phyloP scores from a whole-genome alignment of 768 basidiomycete genomes.

The Tulasnella sp. region DNA sequence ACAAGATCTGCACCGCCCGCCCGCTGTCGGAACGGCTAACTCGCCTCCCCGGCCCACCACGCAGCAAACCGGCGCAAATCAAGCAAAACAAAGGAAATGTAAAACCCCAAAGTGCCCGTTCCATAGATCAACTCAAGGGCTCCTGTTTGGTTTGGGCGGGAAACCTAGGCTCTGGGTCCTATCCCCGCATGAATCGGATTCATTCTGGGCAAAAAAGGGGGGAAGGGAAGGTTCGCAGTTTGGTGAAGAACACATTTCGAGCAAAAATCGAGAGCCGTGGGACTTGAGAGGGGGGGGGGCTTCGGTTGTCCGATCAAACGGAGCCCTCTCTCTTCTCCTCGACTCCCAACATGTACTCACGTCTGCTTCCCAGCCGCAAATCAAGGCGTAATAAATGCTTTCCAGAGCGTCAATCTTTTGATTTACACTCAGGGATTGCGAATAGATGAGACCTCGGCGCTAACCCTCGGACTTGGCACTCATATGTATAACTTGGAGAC shows the following conservation, averaged over 20 bases:
- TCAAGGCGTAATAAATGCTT: neutral
- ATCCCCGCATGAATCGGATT: slow-evolving; percentile 9
- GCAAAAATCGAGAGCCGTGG: neutral
- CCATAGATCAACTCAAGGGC: neutral
- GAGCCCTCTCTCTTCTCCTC: neutral
- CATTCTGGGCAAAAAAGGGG: slow-evolving; percentile 5
- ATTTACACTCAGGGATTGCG: no score
- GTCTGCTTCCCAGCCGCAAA: neutral
- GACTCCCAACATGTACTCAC: neutral
- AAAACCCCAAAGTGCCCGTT: neutral
- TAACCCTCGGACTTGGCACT: no score
- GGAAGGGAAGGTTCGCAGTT: neutral
- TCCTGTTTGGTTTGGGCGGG: neutral
- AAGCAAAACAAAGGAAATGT: neutral
- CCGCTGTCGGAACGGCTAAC: neutral
- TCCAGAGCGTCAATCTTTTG: no score
- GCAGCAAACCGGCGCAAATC: neutral
- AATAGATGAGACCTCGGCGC: no score
- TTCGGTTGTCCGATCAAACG: neutral
- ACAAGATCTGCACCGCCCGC: neutral
- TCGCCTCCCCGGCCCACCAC: neutral
- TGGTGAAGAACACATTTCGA: neutral
- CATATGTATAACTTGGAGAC: no score
- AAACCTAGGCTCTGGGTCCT: neutral
- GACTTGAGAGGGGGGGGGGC: neutral